Evolutionary conservation across 805 yeast genomes (phyloP), one percentile per base, ranked within the genome.

Genomic region (Suhomyces vadensis): DNA sequence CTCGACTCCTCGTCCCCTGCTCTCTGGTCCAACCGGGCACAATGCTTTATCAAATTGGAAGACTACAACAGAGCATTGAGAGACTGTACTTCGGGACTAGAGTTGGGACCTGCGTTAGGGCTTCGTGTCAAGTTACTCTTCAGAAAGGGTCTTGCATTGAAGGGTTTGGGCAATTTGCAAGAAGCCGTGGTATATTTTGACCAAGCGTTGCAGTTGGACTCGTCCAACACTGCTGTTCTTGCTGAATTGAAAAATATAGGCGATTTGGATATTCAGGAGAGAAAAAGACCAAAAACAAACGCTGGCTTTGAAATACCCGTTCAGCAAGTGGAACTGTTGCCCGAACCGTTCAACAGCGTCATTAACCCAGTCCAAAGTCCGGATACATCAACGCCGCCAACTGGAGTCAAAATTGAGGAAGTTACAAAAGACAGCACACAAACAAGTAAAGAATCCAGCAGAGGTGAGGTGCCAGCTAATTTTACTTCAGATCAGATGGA

Each of bases 1-100:
- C 24, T 69, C 13, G 78, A 78, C 39, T 74, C 81, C 0, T 27
- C 51, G 0, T 78, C 80, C 47, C 74, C 90, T 0, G 73, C 83
- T 0, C 64, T 81, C 1, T 81, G 73, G 56, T 77, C 91, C n/a
- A 86, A 86, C 56, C 64, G 85, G 35, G 85, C 94, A 0, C 80
- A 81, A 68, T 72, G 87, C n/a, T 72, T 76, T 49, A 57, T 84
- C 31, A 80, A 81, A 44, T 57, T 81, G 3, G 54, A 65, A 5
- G 73, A 75, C 24, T 81, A 75, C 72, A 53, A 60, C 2, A 62
- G 74, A 13, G 87, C 83, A 2, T 54, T 76, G 3, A 57, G 60
- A 14, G 81, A 77, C 45, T 76, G 86, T 47, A 59, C 73, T 8
- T 53, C 55, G 11, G 91, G 87, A 0, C 59, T 84, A 11, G 37